Percentiles rank a stretch among this genome's conserved stretches.
Evolutionary conservation across 2,329 filamentous ascomycete genomes (phyloP).

Genomic region (Trichoderma guizhouense): DNA sequence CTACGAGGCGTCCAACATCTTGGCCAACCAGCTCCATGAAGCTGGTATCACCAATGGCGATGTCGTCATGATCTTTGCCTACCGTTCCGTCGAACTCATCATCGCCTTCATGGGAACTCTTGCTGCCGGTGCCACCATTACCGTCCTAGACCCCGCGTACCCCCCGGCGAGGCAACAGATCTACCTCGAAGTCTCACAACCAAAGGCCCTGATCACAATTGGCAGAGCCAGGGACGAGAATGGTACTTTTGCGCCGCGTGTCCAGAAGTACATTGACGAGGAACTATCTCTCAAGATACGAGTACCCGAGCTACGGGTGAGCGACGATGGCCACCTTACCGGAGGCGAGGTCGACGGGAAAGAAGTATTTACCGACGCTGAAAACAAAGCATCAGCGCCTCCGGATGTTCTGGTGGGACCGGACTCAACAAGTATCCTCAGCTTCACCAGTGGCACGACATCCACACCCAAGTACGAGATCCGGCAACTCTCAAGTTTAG

Average conservation of each 20-base stretch:
- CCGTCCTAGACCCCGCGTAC: slow-evolving; percentile 65
- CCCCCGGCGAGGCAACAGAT: slow-evolving; percentile 40
- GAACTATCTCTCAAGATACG: slow-evolving; percentile 70
- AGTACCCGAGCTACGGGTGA: slow-evolving; percentile 69
- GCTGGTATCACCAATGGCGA: slow-evolving; percentile 74
- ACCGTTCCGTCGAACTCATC: slow-evolving; percentile 67
- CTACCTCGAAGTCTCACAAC: slow-evolving; percentile 69
- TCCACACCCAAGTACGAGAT: slow-evolving; percentile 29
- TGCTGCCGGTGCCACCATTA: slow-evolving; percentile 59
- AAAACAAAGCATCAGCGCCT: slow-evolving; percentile 50
- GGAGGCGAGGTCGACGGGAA: slow-evolving; percentile 64
- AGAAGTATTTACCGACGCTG: slow-evolving; percentile 61
- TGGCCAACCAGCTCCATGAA: slow-evolving; percentile 75
- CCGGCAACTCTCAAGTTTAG: slow-evolving; percentile 55
- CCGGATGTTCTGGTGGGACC: slow-evolving; percentile 72
- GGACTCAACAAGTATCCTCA: slow-evolving; percentile 39
- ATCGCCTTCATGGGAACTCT: slow-evolving; percentile 73
- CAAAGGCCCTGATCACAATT: slow-evolving; percentile 54
- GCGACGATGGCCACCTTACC: slow-evolving; percentile 66
- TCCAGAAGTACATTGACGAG: slow-evolving; percentile 65
- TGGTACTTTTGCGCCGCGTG: slow-evolving; percentile 39
- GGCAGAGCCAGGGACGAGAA: slow-evolving; percentile 55
- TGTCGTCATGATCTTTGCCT: slow-evolving; percentile 89
- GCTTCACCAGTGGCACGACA: slow-evolving; percentile 56
- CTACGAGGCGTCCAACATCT: slow-evolving; percentile 73